phyloP scores from a whole-genome alignment of 257 asterid species.

The Nicotiana otophora region DNA sequence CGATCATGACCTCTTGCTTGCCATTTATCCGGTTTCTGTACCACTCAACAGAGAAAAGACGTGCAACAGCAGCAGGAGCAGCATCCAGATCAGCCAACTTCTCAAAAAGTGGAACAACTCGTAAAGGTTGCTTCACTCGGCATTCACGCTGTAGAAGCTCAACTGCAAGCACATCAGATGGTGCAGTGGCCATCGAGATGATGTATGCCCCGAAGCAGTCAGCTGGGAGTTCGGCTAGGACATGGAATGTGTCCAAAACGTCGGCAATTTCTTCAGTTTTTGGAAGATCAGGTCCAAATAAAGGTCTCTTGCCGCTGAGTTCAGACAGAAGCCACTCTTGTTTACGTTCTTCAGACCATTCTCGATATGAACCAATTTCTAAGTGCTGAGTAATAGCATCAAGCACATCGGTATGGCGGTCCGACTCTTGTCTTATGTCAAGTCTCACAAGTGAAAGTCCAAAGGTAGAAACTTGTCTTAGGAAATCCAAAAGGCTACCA shows the following conservation, averaged over 20 bases:
- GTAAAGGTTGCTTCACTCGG: slow-evolving; percentile 33
- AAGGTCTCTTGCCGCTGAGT: slow-evolving; percentile 46
- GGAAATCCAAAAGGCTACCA: slow-evolving; percentile 48
- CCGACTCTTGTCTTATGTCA: slow-evolving; percentile 50
- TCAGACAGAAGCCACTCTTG: slow-evolving; percentile 52
- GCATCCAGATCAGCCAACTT: slow-evolving; percentile 41
- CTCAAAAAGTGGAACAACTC: slow-evolving; percentile 54
- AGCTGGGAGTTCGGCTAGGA: slow-evolving; percentile 41
- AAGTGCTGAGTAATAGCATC: slow-evolving; percentile 40
- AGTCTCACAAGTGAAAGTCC: slow-evolving; percentile 49
- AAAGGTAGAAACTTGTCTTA: slow-evolving; percentile 50
- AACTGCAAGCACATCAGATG: slow-evolving; percentile 52
- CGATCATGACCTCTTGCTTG: slow-evolving; percentile 56
- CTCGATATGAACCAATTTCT: slow-evolving; percentile 41
- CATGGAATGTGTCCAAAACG: slow-evolving; percentile 46
- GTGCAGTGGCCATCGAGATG: slow-evolving; percentile 46
- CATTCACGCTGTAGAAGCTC: slow-evolving; percentile 56
- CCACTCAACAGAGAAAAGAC: slow-evolving; percentile 54
- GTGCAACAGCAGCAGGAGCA: slow-evolving; percentile 55
- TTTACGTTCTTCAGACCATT: slow-evolving; percentile 43
- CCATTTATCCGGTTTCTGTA: slow-evolving; percentile 41
- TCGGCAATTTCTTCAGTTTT: slow-evolving; percentile 48
- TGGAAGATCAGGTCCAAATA: slow-evolving; percentile 45
- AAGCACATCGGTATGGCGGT: slow-evolving; percentile 42
- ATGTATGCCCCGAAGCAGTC: slow-evolving; percentile 49